Conservation (phyloP, 306 rosid species). For the Purshia tridentata region DNA sequence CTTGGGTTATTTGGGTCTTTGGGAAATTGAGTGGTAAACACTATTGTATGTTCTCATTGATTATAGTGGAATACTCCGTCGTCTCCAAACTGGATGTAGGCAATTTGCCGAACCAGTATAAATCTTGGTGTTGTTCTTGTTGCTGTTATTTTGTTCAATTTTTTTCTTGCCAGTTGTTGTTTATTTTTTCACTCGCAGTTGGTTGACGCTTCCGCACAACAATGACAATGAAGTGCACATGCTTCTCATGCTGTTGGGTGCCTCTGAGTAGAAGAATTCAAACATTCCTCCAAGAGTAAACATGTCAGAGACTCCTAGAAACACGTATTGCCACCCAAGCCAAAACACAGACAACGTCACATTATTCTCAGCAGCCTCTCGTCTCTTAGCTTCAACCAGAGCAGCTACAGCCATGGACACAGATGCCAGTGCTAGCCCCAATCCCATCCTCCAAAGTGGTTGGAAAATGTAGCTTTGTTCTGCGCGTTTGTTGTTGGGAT, state of each 20-base stretch:
- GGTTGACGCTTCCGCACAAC: too few species aligned
- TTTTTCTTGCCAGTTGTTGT: too few species aligned
- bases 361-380: constrained; percentile 19
- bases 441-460: constrained; percentile 30
- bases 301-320: constrained; percentile 32
- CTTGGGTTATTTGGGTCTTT: too few species aligned
- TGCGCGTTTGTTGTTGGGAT: not conserved
- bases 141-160: too few species aligned
- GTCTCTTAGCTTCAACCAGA: constrained; percentile 32
- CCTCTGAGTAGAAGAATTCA: constrained; percentile 42
- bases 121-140: too few species aligned
- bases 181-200: too few species aligned
- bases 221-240: constrained; percentile 33
- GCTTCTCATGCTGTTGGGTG: constrained; percentile 44
- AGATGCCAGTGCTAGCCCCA: constrained; percentile 37
- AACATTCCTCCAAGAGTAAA: constrained; percentile 41
- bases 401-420: constrained; percentile 34
- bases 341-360: constrained; percentile 29
- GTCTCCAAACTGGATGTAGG: too few species aligned
- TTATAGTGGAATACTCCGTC: too few species aligned
- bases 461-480: not conserved
- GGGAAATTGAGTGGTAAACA: too few species aligned
- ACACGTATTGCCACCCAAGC: constrained; percentile 27
- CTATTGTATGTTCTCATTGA: too few species aligned
- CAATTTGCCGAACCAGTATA: too few species aligned